These are phyloP conservation scores for Mycena chlorophos DNA, from an alignment of 768 basidiomycete species.

Conservation along the genomic window DNA sequence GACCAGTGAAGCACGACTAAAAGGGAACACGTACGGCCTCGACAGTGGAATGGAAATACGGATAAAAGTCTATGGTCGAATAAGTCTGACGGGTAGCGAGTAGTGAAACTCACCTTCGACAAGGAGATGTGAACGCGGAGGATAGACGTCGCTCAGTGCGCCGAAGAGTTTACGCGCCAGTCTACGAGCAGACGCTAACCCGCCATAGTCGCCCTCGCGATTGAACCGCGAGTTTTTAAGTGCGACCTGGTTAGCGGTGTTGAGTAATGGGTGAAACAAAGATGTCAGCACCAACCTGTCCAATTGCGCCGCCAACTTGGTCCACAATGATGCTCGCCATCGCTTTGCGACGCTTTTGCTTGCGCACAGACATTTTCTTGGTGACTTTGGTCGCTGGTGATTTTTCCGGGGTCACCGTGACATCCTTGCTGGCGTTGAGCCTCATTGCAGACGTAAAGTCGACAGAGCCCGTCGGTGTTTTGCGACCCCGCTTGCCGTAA, in stretches of 20 bases:
- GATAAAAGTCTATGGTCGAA: conserved; percentile 61
- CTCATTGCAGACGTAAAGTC: conserved; percentile 40
- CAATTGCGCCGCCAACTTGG: conserved; percentile 66
- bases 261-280: too few relatives aligned
- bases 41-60: conserved; percentile 69
- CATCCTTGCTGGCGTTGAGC: conserved; percentile 28
- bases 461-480: conserved; percentile 36
- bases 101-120: conserved; percentile 56
- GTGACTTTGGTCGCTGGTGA: conserved; percentile 17
- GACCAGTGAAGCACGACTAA: conserved; percentile 10
- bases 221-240: conserved; percentile 66
- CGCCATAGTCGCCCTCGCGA: conserved; percentile 52
- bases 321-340: conserved; percentile 72
- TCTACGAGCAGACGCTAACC: conserved; percentile 62
- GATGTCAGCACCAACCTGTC: too few relatives aligned
- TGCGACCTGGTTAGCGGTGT: too few relatives aligned
- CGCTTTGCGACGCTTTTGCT: conserved; percentile 47
- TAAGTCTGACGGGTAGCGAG: neutral
- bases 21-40: conserved; percentile 62
- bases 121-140: conserved; percentile 59
- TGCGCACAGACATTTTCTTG: conserved; percentile 33
- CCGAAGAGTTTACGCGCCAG: conserved; percentile 70
- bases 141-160: conserved; percentile 57
- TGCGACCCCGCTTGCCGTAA: conserved; percentile 49
- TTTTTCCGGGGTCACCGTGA: conserved; percentile 16